Evolutionary conservation across 2,329 filamentous ascomycete species (phyloP).

Genomic region (Eurotiales sp.): DNA sequence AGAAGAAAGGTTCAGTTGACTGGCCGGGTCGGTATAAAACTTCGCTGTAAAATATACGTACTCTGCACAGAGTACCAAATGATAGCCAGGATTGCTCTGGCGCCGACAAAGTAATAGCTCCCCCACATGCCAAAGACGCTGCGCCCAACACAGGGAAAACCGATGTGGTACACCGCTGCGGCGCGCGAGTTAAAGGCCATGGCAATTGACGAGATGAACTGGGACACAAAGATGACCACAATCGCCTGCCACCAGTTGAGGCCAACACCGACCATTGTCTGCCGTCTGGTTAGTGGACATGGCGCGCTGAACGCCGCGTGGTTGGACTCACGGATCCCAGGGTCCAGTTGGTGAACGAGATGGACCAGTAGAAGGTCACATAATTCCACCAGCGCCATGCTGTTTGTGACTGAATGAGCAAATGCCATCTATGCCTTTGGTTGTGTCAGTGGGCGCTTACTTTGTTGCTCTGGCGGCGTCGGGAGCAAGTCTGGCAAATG

Average conservation of each 20-base stretch:
- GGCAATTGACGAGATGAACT: constrained; percentile 40
- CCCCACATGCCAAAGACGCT: constrained; percentile 42
- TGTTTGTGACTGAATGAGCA: background rate
- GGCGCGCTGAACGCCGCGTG: background rate
- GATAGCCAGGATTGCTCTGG: constrained; percentile 38
- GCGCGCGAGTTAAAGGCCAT: constrained; percentile 46
- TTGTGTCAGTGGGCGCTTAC: constrained; percentile 10
- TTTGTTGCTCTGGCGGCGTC: constrained; percentile 36
- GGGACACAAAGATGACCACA: constrained; percentile 43
- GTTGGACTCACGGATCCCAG: constrained; percentile 24
- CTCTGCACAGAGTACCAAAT: constrained; percentile 36
- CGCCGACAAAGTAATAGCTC: constrained; percentile 42
- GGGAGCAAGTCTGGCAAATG: constrained; percentile 22
- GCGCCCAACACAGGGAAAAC: constrained; percentile 38
- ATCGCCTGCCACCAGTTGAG: constrained; percentile 46
- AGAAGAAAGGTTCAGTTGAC: too few species aligned
- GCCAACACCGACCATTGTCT: constrained; percentile 40
- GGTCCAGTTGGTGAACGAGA: constrained; percentile 44
- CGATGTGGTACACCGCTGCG: constrained; percentile 42
- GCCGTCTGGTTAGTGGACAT: background rate
- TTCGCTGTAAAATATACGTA: too few species aligned
- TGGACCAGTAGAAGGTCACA: constrained; percentile 37
- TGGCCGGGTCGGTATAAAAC: constrained; percentile 4
- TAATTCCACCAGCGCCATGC: constrained; percentile 40
- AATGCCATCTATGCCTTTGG: background rate